phyloP scores from a whole-genome alignment of 2,329 filamentous ascomycete genomes.

The Anisogramma anomala region DNA sequence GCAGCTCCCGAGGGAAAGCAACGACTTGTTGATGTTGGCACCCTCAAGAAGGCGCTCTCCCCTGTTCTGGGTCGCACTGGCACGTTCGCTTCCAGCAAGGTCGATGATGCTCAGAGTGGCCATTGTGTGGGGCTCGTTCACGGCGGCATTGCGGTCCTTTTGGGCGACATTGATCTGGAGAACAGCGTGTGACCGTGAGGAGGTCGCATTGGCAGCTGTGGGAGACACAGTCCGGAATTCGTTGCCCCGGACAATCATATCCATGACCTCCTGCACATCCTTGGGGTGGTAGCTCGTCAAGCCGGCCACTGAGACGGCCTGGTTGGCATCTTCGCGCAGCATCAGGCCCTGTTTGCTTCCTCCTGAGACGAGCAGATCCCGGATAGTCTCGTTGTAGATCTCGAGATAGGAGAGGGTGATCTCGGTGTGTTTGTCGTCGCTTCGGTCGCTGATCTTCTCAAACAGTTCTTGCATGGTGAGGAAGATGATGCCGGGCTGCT shows the following conservation, averaged over 20 bases:
- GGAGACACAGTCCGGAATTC: constrained; percentile 91
- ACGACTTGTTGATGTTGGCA: constrained; percentile 98
- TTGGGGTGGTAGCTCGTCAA: constrained; percentile 84
- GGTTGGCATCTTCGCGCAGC: constrained; percentile 88
- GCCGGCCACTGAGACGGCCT: constrained; percentile 81
- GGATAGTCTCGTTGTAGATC: constrained; percentile 98
- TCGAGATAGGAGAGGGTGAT: constrained; percentile 90
- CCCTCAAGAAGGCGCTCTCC: constrained; percentile 85
- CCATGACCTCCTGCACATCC: constrained; percentile 95
- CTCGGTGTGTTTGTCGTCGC: constrained; percentile 78
- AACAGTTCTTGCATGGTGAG: constrained; percentile 98
- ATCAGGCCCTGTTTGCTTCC: constrained; percentile 76
- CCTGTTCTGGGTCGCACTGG: constrained; percentile 91
- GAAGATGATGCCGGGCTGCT: constrained; percentile 96
- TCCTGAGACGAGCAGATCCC: constrained; percentile 79
- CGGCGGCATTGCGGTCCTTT: constrained; percentile 82
- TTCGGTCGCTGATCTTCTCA: constrained; percentile 81
- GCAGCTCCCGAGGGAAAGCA: constrained; percentile 87
- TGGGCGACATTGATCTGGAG: constrained; percentile 93
- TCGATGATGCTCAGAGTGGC: constrained; percentile 97
- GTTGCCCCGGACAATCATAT: constrained; percentile 95
- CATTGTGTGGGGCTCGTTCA: constrained; percentile 95
- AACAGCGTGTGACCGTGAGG: constrained; percentile 91
- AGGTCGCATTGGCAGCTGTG: constrained; percentile 93
- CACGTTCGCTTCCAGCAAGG: constrained; percentile 87